Percentiles rank a stretch among this genome's conserved stretches.
Evolutionary conservation across 1,139 yeast genomes (phyloP).

Genomic region (Blastobotrys illinoisensis): DNA sequence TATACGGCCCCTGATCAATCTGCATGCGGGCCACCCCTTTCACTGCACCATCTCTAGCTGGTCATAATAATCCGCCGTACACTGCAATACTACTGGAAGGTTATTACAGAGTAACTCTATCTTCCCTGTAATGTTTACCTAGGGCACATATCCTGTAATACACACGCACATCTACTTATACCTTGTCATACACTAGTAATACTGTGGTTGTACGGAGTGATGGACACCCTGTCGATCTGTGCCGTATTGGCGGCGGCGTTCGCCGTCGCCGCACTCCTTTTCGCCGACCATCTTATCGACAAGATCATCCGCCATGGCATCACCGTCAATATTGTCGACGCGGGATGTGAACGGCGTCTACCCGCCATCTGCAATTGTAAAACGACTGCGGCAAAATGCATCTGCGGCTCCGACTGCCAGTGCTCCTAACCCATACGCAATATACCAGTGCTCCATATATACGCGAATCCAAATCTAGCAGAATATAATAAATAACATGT

Average conservation of each 20-base stretch:
- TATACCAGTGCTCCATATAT: not conserved
- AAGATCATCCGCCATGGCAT: not conserved
- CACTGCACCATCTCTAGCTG: not conserved
- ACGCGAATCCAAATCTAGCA: too few relatives aligned
- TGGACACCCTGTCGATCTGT: not conserved
- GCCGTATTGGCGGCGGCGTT: not conserved
- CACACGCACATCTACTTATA: too few relatives aligned
- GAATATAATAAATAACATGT: not conserved
- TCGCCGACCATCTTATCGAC: not conserved
- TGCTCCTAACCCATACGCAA: not conserved
- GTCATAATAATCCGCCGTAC: not conserved
- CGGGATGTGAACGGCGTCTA: not conserved
- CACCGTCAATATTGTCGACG: not conserved
- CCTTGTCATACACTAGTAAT: not conserved
- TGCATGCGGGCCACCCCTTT: not conserved
- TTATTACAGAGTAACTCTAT: too few relatives aligned
- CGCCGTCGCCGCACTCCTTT: not conserved
- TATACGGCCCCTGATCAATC: not conserved
- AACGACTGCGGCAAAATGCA: not conserved
- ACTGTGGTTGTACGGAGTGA: not conserved
- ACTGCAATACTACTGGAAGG: not conserved
- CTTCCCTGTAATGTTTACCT: too few relatives aligned
- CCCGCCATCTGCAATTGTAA: not conserved
- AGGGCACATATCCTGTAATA: too few relatives aligned
- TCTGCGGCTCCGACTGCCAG: not conserved